Evolutionary conservation across 108 stramenopile species (phyloP).

Genomic region (Pelagomonas calceolata): DNA sequence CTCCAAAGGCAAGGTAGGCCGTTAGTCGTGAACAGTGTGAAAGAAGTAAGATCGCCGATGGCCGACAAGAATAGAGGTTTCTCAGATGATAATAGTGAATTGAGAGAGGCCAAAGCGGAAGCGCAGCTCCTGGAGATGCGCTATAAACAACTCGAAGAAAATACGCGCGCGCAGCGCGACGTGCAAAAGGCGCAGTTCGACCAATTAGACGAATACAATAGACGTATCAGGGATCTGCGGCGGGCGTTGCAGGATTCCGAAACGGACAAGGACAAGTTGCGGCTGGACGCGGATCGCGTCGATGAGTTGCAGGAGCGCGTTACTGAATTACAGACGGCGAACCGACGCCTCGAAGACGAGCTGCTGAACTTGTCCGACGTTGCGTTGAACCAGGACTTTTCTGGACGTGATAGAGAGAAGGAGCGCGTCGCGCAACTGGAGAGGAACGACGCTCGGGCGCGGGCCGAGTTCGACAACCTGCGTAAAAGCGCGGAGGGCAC

Average conservation of each 20-base stretch:
- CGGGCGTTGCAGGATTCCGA: constrained; percentile 16
- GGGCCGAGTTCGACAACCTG: constrained; percentile 39
- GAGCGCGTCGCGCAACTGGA: constrained; percentile 7
- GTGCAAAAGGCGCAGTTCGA: constrained; percentile 34
- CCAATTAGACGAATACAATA: constrained; percentile 38
- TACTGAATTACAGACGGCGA: constrained; percentile 20
- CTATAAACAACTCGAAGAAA: constrained; percentile 40
- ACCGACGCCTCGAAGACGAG: constrained; percentile 36
- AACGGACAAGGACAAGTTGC: constrained; percentile 32
- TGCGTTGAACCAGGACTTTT: constrained; percentile 1
- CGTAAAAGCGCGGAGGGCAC: constrained; percentile 44
- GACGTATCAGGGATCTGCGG: constrained; percentile 23
- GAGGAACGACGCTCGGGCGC: constrained; percentile 8
- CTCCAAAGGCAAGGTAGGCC: background rate
- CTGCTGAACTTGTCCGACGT: constrained; percentile 26
- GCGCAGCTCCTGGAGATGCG: constrained; percentile 21
- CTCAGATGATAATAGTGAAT: background rate
- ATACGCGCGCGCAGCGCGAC: constrained; percentile 32
- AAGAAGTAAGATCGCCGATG: background rate
- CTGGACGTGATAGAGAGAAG: no score
- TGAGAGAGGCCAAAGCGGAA: constrained; percentile 19
- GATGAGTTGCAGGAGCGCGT: constrained; percentile 36
- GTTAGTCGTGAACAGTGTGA: no score
- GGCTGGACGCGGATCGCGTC: constrained; percentile 18
- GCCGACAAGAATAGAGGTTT: background rate